Percentiles rank a stretch among this genome's conserved stretches.
Evolutionary conservation across 768 basidiomycete species (phyloP).

Genomic region (Mycena alexandri): DNA sequence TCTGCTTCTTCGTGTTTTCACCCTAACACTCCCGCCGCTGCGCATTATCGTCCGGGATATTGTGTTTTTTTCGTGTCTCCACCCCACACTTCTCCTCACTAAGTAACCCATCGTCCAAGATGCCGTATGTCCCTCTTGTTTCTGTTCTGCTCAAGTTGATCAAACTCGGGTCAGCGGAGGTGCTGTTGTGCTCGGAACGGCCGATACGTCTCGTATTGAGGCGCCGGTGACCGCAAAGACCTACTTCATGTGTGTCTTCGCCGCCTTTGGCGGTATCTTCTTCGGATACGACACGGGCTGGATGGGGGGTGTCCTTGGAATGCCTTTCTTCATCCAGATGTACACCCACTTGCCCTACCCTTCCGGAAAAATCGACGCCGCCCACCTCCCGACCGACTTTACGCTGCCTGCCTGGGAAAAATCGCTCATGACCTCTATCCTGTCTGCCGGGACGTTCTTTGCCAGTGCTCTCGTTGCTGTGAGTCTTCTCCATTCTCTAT

Average conservation of each 20-base stretch:
- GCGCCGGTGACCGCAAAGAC: slow-evolving; percentile 34
- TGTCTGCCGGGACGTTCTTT: slow-evolving; percentile 90
- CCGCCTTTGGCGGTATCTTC: slow-evolving; percentile 63
- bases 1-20: too few species aligned
- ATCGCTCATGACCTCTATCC: slow-evolving; percentile 69
- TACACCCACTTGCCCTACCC: slow-evolving; percentile 22
- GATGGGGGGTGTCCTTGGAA: slow-evolving; percentile 82
- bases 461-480: slow-evolving; percentile 69
- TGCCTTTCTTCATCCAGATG: slow-evolving; percentile 66
- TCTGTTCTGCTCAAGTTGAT: too few species aligned
- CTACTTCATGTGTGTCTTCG: slow-evolving; percentile 48
- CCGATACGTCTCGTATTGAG: slow-evolving; percentile 33
- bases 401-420: slow-evolving; percentile 61
- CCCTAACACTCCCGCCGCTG: too few species aligned
- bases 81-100: too few species aligned
- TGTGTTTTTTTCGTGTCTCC: too few species aligned
- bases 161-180: slow-evolving; percentile 11
- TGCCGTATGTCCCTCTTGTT: too few species aligned
- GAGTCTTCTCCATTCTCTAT: slow-evolving; percentile 47
- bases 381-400: slow-evolving; percentile 41
- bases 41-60: too few species aligned
- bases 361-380: background rate
- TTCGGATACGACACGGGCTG: slow-evolving; percentile 87
- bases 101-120: too few species aligned
- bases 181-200: slow-evolving; percentile 32